Base-by-base conservation (phyloP, 129 eudicot species). In the Rutidosis leptorrhynchoides region DNA sequence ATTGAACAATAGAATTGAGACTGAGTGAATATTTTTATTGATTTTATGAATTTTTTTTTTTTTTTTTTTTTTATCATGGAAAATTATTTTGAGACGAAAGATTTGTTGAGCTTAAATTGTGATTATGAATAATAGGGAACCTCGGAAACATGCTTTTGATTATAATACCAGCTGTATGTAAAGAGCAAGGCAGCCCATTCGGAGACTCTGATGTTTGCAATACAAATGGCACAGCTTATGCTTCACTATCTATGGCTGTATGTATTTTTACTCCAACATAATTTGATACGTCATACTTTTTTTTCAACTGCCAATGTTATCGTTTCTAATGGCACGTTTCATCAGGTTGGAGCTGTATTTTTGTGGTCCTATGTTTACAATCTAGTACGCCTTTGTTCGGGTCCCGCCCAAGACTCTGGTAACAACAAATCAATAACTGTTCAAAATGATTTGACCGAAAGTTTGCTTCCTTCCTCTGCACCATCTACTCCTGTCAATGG, bases 201-300 rank as follows among this genome's bases (percentile, higher is more conserved):
- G 99, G 99, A 49, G 77, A 79, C 60, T 76, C 88, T 12, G 80
- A 71, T 68, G 86, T 81, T 59, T 94, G 99, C 40, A 45, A 75
- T 10, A 48, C 63, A 33, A 69, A 86, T 57, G 97, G 88, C 61
- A 54, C 83, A 76, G 93, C 86, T 43, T 94, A 94, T 73, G 90
- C 88, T 77, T 86, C 99, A 32, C 85, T 94, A 65, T 94, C 97
- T 12, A 63, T 82, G 89, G 99, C 99, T 4, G 99, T 93, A 89
- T 60, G 87, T 62, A 14, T 20, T 26, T 27, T 58, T 52, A n/a
- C 23, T 51, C 4, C 0, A 48, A 17, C 22, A n/a, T 43, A 12
- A 2, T 12, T 40, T 40, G n/a, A 40, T 2, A 37, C 12, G 12
- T 17, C 62, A 5, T 22, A 5, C 0, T 24, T 37, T 35, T 7